Evolutionary conservation across 1,139 yeast genomes (phyloP).

Genomic region (Saccharomyces pastorianus): DNA sequence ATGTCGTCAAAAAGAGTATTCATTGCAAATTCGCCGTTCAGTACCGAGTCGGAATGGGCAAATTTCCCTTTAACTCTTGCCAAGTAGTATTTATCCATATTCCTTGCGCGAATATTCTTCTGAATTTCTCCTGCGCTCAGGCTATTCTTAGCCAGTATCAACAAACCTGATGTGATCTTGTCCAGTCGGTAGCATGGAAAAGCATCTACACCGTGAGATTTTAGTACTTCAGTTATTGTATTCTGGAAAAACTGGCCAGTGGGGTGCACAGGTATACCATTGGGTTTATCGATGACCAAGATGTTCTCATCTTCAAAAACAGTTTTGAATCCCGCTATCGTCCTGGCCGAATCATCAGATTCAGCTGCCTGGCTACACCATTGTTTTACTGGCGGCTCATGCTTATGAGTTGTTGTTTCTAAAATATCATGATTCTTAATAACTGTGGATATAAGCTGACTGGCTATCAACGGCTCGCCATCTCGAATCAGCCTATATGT

Average conservation of each 20-base stretch:
- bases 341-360: slow-evolving; percentile 9
- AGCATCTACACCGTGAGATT: slow-evolving; percentile 32
- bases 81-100: slow-evolving; percentile 40
- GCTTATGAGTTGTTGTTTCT: slow-evolving; percentile 44
- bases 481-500: slow-evolving; percentile 18
- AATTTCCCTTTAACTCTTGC: slow-evolving; percentile 59
- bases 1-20: slow-evolving; percentile 18
- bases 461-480: slow-evolving; percentile 11
- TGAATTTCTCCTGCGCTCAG: slow-evolving; percentile 41
- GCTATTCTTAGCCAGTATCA: slow-evolving; percentile 48
- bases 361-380: slow-evolving; percentile 22
- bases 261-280: slow-evolving; percentile 77
- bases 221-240: slow-evolving; percentile 52
- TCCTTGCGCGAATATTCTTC: slow-evolving; percentile 35
- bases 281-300: slow-evolving; percentile 62
- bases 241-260: slow-evolving; percentile 57
- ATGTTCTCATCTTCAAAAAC: slow-evolving; percentile 42
- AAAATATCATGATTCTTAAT: slow-evolving; percentile 44
- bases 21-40: slow-evolving; percentile 5
- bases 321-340: slow-evolving; percentile 22
- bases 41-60: slow-evolving; percentile 31
- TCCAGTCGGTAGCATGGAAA: slow-evolving; percentile 67
- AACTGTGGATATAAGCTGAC: slow-evolving; percentile 9
- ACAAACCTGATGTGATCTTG: slow-evolving; percentile 64
- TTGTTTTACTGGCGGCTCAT: slow-evolving; percentile 49